These are phyloP conservation scores for Neolentinus lepideus DNA, from an alignment of 1,284 basidiomycete species.

Conservation along the genomic window DNA sequence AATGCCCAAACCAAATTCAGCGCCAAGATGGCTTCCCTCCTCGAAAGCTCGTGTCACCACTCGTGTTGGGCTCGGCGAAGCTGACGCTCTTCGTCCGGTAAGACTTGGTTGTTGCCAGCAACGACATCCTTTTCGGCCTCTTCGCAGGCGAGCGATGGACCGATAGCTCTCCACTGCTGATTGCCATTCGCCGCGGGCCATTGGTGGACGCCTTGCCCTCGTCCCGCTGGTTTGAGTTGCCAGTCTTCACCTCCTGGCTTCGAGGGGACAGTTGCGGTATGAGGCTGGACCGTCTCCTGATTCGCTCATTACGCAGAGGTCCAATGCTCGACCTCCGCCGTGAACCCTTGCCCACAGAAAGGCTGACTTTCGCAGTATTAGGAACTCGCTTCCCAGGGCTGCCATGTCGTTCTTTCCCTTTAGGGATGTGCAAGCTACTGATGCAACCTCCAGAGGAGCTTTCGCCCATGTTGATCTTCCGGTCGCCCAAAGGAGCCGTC, in stretches of 20 bases:
- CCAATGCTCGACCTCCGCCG: constrained; percentile 71
- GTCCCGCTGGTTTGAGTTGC: constrained; percentile 12
- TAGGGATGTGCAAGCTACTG: constrained; percentile 23
- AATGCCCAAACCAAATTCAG: constrained; percentile 19
- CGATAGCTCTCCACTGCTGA: constrained; percentile 10
- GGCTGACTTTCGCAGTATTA: constrained; percentile 33
- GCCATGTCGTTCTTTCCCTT: constrained; percentile 27
- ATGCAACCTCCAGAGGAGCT: constrained; percentile 16
- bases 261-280: constrained; percentile 57
- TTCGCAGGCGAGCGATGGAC: constrained; percentile 51
- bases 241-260: constrained; percentile 11
- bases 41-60: constrained; percentile 40
- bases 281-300: constrained; percentile 66
- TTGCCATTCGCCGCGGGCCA: constrained; percentile 20
- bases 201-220: constrained; percentile 13
- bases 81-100: constrained; percentile 25
- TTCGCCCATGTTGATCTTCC: constrained; percentile 44
- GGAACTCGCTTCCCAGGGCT: constrained; percentile 42
- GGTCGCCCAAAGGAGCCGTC: constrained; percentile 46
- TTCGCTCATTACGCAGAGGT: constrained; percentile 60
- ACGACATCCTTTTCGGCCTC: constrained; percentile 52
- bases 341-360: constrained; percentile 26
- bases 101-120: constrained; percentile 32
- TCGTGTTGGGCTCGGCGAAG: constrained; percentile 40
- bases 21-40: constrained; percentile 42